These are phyloP conservation scores for Candida pseudoviswanathii DNA, from an alignment of 1,139 yeast species.

Conservation along the genomic window DNA sequence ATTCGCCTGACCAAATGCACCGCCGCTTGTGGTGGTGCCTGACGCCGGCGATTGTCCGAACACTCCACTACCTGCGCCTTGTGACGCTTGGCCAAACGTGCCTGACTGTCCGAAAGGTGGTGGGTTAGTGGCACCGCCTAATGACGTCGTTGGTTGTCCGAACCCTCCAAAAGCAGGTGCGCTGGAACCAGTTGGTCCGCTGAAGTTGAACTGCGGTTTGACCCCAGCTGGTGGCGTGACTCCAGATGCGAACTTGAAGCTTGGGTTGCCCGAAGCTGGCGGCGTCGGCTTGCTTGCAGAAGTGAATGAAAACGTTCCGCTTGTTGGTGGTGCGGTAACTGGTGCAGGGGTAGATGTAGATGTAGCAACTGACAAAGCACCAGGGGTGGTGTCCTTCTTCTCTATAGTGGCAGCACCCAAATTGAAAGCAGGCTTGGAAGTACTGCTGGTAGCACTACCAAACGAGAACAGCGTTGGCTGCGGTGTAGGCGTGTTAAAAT, in stretches of 20 bases:
- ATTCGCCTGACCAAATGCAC: slow-evolving; percentile 1
- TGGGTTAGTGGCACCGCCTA: slow-evolving; percentile 14
- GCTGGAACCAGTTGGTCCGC: slow-evolving; percentile 4
- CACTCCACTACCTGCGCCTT: slow-evolving; percentile 7
- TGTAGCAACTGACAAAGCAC: neutral
- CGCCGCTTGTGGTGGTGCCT: neutral
- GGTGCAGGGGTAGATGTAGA: slow-evolving; percentile 5
- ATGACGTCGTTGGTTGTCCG: slow-evolving; percentile 7
- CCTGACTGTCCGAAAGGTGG: slow-evolving; percentile 2
- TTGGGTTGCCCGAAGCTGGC: slow-evolving; percentile 6
- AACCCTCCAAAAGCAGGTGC: slow-evolving; percentile 4
- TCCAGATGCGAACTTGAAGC: slow-evolving; percentile 18
- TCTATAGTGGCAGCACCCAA: slow-evolving; percentile 1
- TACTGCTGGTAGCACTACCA: slow-evolving; percentile 4
- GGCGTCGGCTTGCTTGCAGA: slow-evolving; percentile 1
- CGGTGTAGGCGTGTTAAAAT: slow-evolving; percentile 4
- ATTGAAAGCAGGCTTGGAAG: slow-evolving; percentile 4
- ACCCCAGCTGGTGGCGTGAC: slow-evolving; percentile 11
- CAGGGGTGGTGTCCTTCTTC: neutral
- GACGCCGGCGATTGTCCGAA: slow-evolving; percentile 4
- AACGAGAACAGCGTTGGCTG: slow-evolving; percentile 7
- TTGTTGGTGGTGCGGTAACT: slow-evolving; percentile 1
- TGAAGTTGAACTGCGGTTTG: slow-evolving; percentile 9
- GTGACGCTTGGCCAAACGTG: neutral
- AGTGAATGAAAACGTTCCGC: neutral